phyloP scores from a whole-genome alignment of 1,139 yeast species.

The Suhomyces taliae region DNA sequence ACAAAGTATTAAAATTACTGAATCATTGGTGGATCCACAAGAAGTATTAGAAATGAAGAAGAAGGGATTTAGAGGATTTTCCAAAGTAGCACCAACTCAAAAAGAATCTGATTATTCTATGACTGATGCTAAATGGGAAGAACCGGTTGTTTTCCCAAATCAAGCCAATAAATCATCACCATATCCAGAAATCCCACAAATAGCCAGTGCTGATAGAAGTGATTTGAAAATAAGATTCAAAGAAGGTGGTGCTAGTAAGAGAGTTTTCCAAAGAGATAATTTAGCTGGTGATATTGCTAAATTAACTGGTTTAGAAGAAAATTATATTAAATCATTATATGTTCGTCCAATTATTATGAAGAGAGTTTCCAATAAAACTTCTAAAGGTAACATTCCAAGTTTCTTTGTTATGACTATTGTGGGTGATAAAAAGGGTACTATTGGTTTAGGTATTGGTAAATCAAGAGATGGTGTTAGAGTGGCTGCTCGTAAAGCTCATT shows the following conservation, averaged over 20 bases:
- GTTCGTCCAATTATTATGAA: constrained; percentile 72
- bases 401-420: constrained; percentile 86
- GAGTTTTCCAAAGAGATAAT: constrained; percentile 14
- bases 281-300: constrained; percentile 61
- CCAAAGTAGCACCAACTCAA: constrained; percentile 35
- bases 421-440: constrained; percentile 91
- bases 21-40: constrained; percentile 67
- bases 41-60: constrained; percentile 35
- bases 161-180: constrained; percentile 42
- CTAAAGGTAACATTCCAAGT: constrained; percentile 87
- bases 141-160: constrained; percentile 49
- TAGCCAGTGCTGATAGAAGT: constrained; percentile 41
- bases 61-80: constrained; percentile 31
- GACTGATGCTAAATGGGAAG: constrained; percentile 47
- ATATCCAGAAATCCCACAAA: constrained; percentile 45
- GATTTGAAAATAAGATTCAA: constrained; percentile 42
- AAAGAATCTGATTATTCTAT: constrained; percentile 30
- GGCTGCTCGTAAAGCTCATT: constrained; percentile 84
- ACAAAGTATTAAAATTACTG: constrained; percentile 79
- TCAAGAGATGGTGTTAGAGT: constrained; percentile 75
- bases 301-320: constrained; percentile 72
- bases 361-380: constrained; percentile 88
- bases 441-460: constrained; percentile 95
- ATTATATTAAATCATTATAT: constrained; percentile 62
- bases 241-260: constrained; percentile 15